phyloP scores from a whole-genome alignment of 306 rosid genomes.

The Quercus mongolica region DNA sequence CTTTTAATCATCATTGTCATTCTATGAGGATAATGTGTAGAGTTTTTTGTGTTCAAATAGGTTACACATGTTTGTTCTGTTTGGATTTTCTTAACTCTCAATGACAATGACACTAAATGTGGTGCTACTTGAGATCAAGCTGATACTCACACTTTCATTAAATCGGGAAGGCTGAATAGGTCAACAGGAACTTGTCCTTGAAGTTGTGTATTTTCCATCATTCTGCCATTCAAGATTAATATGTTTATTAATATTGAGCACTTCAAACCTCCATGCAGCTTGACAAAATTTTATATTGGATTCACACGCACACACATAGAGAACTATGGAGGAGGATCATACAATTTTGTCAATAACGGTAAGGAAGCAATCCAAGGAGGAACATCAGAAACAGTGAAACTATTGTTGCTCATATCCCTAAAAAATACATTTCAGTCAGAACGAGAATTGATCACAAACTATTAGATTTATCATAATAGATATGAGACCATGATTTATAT shows the following conservation, averaged over 20 bases:
- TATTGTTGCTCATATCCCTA: slow-evolving; percentile 65
- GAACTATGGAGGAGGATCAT: slow-evolving; percentile 8
- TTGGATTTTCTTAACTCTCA: neutral
- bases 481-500: neutral
- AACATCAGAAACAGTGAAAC: slow-evolving; percentile 42
- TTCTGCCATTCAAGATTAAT: slow-evolving; percentile 11
- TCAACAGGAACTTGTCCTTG: slow-evolving; percentile 25
- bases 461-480: neutral
- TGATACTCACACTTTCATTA: slow-evolving; percentile 32
- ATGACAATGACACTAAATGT: neutral
- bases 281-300: neutral
- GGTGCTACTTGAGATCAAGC: neutral
- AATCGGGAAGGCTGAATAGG: slow-evolving; percentile 22
- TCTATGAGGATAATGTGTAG: neutral
- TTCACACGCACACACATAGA: neutral
- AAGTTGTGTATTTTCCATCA: slow-evolving; percentile 25
- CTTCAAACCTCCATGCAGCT: neutral
- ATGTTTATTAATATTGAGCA: neutral
- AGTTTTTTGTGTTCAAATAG: neutral
- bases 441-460: neutral
- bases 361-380: slow-evolving; percentile 48
- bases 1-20: neutral
- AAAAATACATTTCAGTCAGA: slow-evolving; percentile 8
- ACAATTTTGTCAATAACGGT: slow-evolving; percentile 50
- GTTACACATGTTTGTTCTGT: neutral